These are phyloP conservation scores for Saprolegnia diclina DNA, from an alignment of 352 stramenopile species.

Conservation along the genomic window DNA sequence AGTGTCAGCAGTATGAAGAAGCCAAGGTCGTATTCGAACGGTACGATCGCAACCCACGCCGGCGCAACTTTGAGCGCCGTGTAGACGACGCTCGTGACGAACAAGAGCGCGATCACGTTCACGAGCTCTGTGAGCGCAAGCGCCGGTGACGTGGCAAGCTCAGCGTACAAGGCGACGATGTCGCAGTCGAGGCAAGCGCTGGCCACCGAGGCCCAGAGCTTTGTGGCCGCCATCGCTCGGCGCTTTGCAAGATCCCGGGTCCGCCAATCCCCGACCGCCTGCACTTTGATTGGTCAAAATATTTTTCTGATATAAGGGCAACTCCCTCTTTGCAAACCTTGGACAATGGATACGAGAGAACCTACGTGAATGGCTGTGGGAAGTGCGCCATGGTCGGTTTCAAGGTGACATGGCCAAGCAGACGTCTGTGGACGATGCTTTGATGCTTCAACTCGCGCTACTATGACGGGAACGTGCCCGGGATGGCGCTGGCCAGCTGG, in stretches of 20 bases:
- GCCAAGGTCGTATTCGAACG: background rate
- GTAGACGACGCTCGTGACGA: background rate
- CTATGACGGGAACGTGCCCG: too few relatives aligned
- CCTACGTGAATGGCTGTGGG: too few relatives aligned
- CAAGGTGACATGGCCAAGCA: too few relatives aligned
- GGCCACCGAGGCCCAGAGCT: background rate
- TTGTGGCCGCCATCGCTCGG: background rate
- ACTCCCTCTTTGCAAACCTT: background rate
- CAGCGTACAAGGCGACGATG: background rate
- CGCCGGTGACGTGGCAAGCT: background rate
- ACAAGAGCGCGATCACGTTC: background rate
- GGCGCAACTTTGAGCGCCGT: background rate
- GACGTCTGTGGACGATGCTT: too few relatives aligned
- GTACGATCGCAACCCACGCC: background rate
- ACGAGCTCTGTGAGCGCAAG: background rate
- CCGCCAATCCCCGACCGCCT: background rate
- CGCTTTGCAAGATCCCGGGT: background rate
- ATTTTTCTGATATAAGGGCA: background rate
- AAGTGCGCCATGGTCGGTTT: too few relatives aligned
- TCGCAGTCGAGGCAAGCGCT: background rate
- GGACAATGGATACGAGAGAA: too few relatives aligned
- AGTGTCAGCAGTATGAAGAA: conserved; percentile 18
- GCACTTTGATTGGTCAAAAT: background rate
- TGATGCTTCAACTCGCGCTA: too few relatives aligned
- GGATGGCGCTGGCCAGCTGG: too few relatives aligned